These are phyloP conservation scores for Gnetum montanum DNA, from an alignment of 75 land plant genomes.

Conservation along the genomic window DNA sequence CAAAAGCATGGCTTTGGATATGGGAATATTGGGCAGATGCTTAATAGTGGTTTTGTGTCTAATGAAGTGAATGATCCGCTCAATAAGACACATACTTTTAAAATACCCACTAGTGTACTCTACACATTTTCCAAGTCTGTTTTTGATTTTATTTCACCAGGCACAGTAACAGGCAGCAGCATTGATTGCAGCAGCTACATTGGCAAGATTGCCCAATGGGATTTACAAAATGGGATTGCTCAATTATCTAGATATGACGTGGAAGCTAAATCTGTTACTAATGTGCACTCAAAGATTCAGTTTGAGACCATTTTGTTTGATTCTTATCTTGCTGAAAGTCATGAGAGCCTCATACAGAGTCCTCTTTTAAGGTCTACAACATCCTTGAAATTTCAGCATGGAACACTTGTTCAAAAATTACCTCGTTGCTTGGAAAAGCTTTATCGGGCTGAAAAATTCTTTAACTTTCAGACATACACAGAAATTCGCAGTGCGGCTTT, in stretches of 20 bases:
- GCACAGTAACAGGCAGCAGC: background rate
- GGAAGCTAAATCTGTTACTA: background rate
- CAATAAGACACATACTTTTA: no score
- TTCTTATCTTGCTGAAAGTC: background rate
- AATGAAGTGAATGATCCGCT: no score
- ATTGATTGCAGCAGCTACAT: background rate
- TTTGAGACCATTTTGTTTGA: background rate
- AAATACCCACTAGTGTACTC: no score
- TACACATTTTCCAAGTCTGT: slow-evolving; percentile 1
- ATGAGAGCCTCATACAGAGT: background rate
- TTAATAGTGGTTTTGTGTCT: no score
- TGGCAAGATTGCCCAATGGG: background rate
- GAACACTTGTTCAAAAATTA: background rate
- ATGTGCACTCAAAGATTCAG: background rate
- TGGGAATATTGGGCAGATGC: no score
- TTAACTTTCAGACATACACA: background rate
- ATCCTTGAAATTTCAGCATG: background rate
- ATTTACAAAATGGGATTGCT: background rate
- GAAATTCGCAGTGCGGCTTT: background rate
- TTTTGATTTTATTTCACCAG: background rate
- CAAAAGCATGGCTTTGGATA: no score
- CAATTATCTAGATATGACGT: background rate
- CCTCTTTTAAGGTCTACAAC: background rate
- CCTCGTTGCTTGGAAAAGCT: background rate
- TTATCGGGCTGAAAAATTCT: background rate